Percentiles rank a stretch among this genome's conserved stretches.
These are phyloP conservation scores for Hypoxylon sp. DNA, from an alignment of 2,329 filamentous ascomycete genomes.

Conservation along the genomic window DNA sequence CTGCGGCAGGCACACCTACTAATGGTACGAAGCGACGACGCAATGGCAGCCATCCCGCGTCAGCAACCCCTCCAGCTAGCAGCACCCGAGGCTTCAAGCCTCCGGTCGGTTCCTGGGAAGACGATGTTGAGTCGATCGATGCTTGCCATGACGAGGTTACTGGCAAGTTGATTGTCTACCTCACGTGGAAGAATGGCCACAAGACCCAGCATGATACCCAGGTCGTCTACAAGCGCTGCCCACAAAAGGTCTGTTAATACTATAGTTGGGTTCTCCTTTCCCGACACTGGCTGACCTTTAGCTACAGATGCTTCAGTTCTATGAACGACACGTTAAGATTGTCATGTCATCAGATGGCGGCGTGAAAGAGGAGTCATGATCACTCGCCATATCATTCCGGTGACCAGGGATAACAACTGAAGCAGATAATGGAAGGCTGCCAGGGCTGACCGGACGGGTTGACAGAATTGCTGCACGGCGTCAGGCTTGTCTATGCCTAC, in stretches of 20 bases:
- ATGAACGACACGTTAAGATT: slow-evolving; percentile 71
- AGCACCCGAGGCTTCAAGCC: slow-evolving; percentile 70
- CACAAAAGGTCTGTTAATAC: slow-evolving; percentile 74
- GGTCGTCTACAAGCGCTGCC: slow-evolving; percentile 80
- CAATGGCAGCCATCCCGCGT: slow-evolving; percentile 65
- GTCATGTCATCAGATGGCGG: slow-evolving; percentile 56
- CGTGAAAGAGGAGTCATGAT: slow-evolving; percentile 41
- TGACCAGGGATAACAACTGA: not conserved
- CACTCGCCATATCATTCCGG: not conserved
- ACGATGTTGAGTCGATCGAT: slow-evolving; percentile 78
- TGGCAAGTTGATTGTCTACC: slow-evolving; percentile 74
- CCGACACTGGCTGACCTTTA: slow-evolving; percentile 13
- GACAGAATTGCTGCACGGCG: not conserved
- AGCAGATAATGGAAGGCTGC: slow-evolving; percentile 2
- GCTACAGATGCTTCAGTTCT: slow-evolving; percentile 70
- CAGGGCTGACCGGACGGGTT: not conserved
- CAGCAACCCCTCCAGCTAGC: slow-evolving; percentile 64
- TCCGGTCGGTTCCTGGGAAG: slow-evolving; percentile 83
- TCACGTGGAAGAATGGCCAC: slow-evolving; percentile 80
- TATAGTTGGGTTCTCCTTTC: not conserved
- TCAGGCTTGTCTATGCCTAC: slow-evolving; percentile 4
- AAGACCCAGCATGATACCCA: slow-evolving; percentile 81
- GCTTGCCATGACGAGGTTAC: slow-evolving; percentile 76
- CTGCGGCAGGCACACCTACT: slow-evolving; percentile 58
- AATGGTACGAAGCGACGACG: slow-evolving; percentile 64